Percentiles rank a stretch among this genome's conserved stretches.
Evolutionary conservation across 2,329 filamentous ascomycete genomes (phyloP).

Genomic region (Exophiala alcalophila): DNA sequence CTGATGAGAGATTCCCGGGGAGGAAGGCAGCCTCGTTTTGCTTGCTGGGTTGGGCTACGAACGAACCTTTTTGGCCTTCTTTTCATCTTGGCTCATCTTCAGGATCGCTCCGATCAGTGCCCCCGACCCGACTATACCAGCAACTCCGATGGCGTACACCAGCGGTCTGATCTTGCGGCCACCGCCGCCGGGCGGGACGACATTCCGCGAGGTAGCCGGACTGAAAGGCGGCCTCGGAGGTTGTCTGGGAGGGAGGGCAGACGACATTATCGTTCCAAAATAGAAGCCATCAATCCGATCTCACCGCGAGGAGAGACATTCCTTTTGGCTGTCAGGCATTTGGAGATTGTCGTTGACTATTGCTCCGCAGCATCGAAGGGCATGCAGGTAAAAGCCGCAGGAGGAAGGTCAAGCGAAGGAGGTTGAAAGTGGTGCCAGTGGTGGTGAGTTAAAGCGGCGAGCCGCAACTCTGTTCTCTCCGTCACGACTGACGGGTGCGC

Average conservation of each 20-base stretch:
- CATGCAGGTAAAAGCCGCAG: background rate
- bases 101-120: conserved; percentile 24
- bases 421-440: background rate
- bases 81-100: conserved; percentile 16
- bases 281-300: too few species aligned
- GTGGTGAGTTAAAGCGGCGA: conserved; percentile 5
- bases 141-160: conserved; percentile 23
- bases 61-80: conserved; percentile 14
- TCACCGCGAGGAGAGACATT: too few species aligned
- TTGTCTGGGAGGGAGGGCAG: conserved; percentile 3
- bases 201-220: background rate
- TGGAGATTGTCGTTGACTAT: background rate
- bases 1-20: too few species aligned
- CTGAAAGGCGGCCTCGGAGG: background rate
- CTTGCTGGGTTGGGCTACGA: too few species aligned
- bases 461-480: conserved; percentile 6
- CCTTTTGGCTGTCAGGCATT: too few species aligned
- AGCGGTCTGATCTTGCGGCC: conserved; percentile 16
- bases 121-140: conserved; percentile 23
- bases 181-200: background rate
- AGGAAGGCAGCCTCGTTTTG: too few species aligned
- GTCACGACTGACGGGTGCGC: too few species aligned
- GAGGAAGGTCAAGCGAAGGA: background rate
- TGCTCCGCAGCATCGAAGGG: background rate
- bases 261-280: conserved; percentile 9